Conservation (phyloP, 306 rosid genomes). For the barrel medic (Medicago truncatula) region DNA sequence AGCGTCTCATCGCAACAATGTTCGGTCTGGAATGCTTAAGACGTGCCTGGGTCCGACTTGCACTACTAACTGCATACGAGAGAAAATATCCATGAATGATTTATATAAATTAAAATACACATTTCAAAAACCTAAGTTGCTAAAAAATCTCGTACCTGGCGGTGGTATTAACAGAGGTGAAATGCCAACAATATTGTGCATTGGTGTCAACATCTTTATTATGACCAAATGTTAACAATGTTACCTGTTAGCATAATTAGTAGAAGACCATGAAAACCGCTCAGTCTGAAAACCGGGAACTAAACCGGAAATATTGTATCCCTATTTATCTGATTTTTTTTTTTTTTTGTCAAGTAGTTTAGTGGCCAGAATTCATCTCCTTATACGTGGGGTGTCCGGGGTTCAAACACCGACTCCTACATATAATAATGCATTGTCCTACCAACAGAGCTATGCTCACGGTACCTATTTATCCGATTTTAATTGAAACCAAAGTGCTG, state of each 20-base stretch:
- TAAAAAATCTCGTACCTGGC: conserved; percentile 53
- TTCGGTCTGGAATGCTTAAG: conserved; percentile 37
- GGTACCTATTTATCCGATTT: no score
- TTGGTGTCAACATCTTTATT: conserved; percentile 40
- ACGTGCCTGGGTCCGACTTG: conserved; percentile 25
- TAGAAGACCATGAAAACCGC: no score
- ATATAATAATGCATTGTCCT: no score
- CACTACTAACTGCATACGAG: conserved; percentile 34
- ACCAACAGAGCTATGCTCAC: no score
- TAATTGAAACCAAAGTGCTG: no score
- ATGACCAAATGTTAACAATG: conserved; percentile 16
- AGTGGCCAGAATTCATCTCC: no score
- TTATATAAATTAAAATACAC: conserved; percentile 26
- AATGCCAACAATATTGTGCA: conserved; percentile 46
- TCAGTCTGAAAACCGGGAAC: no score
- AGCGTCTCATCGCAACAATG: conserved; percentile 41
- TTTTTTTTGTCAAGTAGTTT: no score
- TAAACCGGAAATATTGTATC: no score
- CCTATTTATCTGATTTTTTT: no score
- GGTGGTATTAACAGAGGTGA: conserved; percentile 22
- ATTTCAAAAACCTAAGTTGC: background rate
- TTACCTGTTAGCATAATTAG: conserved; percentile 26
- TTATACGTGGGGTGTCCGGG: no score
- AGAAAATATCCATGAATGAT: conserved; percentile 2
- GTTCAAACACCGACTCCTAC: no score